Evolutionary conservation across 2,329 filamentous ascomycete genomes (phyloP), one percentile per base, ranked within the genome.

Genomic region (Coleophoma crateriformis): DNA sequence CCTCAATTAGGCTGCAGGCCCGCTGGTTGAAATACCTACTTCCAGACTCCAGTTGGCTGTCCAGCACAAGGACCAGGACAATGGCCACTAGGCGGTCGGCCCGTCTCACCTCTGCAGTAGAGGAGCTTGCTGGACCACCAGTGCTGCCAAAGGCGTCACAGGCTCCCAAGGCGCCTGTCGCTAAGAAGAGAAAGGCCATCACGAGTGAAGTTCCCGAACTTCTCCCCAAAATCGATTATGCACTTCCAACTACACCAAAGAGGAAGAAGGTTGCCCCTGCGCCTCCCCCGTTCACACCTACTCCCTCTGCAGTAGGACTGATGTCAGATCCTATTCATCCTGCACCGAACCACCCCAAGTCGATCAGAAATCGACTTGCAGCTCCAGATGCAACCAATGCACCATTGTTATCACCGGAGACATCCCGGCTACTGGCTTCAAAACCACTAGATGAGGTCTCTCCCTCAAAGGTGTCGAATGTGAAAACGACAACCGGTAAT

Each of bases 321-420:
- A 73, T 78, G 57, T 64, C 69, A 19, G 71, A 68, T 32, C 68
- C 71, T 45, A 67, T 67, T 54, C 50, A 64, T 68, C 37, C 65
- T 70, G 48, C 67, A 68, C 50, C 32, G 6, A 58, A 60, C 17
- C 61, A 46, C 5, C 56, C 55, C n/a, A 54, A 56, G 32, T 49
- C 58, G 51, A 4, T 60, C 45, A 22, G 61, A 34, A 67, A 73
- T 46, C 77, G 84, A 20, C 76, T 85, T 2, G 84, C 82, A 13
- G 74, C 83, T 54, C 81, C 85, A 0, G 77, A 78, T 56, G 69
- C 72, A 13, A 87, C 85, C 40, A 89, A 90, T 63, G 87, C 85
- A 1, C 76, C 81, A 1, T 72, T 91, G 10, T 68, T 88, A n/a
- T 88, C 87, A 0, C 85, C 87, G 2, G 78, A 84, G 61, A 84